These are phyloP conservation scores for Ustilago loliicola DNA, from an alignment of 1,284 basidiomycete species.

Conservation along the genomic window DNA sequence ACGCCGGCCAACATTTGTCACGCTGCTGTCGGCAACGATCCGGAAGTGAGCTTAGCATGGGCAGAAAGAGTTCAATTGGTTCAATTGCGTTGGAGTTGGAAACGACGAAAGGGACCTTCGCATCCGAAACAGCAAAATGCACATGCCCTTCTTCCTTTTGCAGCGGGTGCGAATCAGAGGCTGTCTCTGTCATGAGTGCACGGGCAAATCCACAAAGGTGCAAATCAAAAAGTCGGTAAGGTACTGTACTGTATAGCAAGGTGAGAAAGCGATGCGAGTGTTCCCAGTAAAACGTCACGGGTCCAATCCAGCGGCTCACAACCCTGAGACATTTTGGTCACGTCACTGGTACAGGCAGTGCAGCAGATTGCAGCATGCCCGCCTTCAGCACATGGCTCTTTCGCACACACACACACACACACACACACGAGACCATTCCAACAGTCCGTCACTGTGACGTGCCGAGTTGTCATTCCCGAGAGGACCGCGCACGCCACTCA, in stretches of 20 bases:
- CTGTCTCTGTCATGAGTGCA: too few relatives aligned
- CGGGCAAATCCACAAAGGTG: too few relatives aligned
- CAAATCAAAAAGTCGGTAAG: not conserved
- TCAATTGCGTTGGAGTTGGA: too few relatives aligned
- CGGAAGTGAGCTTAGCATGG: too few relatives aligned
- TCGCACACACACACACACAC: too few relatives aligned
- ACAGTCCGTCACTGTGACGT: slow-evolving; percentile 1
- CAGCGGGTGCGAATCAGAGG: too few relatives aligned
- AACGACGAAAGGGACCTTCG: too few relatives aligned
- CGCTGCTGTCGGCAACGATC: not conserved
- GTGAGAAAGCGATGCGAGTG: not conserved
- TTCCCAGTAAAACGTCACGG: not conserved
- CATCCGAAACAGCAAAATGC: too few relatives aligned
- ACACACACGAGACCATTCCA: not conserved
- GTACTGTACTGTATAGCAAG: too few relatives aligned
- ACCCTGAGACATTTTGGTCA: not conserved
- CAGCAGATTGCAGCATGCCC: not conserved
- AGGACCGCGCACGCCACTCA: slow-evolving; percentile 4
- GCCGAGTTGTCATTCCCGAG: not conserved
- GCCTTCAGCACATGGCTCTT: too few relatives aligned
- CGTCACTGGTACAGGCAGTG: not conserved
- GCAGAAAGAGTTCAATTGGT: too few relatives aligned
- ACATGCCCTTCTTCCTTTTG: too few relatives aligned
- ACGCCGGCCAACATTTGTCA: not conserved
- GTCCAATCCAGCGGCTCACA: not conserved